Base-by-base conservation (phyloP, 306 rosid species). In the Luffa aegyptiaca region DNA sequence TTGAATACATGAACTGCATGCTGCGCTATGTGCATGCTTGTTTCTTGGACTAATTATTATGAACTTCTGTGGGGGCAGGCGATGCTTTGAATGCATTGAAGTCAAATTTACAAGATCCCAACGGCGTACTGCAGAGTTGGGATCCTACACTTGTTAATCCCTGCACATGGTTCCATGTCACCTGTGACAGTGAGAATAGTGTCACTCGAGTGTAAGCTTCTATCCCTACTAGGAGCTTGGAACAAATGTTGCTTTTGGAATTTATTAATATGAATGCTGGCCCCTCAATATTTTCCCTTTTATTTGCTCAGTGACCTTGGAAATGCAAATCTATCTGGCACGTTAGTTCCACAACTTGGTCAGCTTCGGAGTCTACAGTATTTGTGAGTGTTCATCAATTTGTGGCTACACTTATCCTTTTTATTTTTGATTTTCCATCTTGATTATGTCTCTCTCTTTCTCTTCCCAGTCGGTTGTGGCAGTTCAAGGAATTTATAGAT, bases 201-300 rank as follows among this genome's bases (percentile, higher is more conserved):
- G 99, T 95, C 77, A 95, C 97, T n/a, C 90, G 98, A 73, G 98
- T 95, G 99, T 95, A 91, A 91, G 97, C 82, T 86, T 42, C 31
- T 57, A 18, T 68, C 5, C 45, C 49, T 64, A 41, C 81, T 44
- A 20, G 80, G 72, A 31, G 56, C 68, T 26, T 59, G 21, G 14
- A 57, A 57, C 55, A 31, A 77, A 62, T 58, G 49, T 35, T 36
- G 26, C 35, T 57, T 78, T 49, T 63, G 45, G 10, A 31, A 18
- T 11, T 64, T 62, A 20, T 17, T 78, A 48, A 45, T 41, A 48
- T 14, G 45, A 59, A 46, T 68, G 10, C 14, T 79, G 80, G 65
- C 59, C 77, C 20, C 62, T 49, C 33, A 64, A 51, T 11, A 9
- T 49, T 66, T 51, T n/a, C 59, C 82, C 4, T 79, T 49, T 14